A percentile compares a stretch with the other conserved stretches of the same genome.
Conservation (phyloP, 306 rosid species). For the Quercus engelmannii region DNA sequence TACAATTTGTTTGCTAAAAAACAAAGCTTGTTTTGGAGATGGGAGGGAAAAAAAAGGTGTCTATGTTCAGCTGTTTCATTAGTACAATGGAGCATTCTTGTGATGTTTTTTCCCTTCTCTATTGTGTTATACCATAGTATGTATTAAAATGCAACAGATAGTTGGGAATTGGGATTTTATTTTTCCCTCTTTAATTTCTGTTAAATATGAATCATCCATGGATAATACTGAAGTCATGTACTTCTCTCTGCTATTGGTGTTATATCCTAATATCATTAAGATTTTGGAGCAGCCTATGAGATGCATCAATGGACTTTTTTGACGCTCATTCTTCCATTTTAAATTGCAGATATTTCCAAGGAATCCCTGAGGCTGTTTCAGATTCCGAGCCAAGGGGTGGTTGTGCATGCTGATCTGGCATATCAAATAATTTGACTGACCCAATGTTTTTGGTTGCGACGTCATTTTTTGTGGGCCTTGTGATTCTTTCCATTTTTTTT, state of each 20-base stretch:
- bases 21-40: too few relatives aligned
- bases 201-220: background rate
- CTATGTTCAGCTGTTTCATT: too few relatives aligned
- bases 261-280: background rate
- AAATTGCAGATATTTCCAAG: conserved; percentile 85
- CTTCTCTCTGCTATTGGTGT: background rate
- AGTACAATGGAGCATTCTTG: background rate
- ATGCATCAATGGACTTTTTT: background rate
- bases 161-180: background rate
- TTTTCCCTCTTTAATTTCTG: background rate
- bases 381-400: conserved; percentile 83
- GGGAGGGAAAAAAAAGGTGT: too few relatives aligned
- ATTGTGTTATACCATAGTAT: background rate
- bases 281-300: background rate
- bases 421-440: conserved; percentile 14
- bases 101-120: background rate
- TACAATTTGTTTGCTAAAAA: too few relatives aligned
- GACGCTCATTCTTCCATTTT: background rate
- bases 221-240: background rate
- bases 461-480: conserved; percentile 34
- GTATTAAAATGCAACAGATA: background rate
- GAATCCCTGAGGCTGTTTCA: conserved; percentile 70
- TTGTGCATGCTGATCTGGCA: conserved; percentile 75
- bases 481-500: conserved; percentile 12
- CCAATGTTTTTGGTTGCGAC: conserved; percentile 7